These are phyloP conservation scores for Aegilops bicornis DNA, from an alignment of 176 grass and related monocot species.

Conservation along the genomic window DNA sequence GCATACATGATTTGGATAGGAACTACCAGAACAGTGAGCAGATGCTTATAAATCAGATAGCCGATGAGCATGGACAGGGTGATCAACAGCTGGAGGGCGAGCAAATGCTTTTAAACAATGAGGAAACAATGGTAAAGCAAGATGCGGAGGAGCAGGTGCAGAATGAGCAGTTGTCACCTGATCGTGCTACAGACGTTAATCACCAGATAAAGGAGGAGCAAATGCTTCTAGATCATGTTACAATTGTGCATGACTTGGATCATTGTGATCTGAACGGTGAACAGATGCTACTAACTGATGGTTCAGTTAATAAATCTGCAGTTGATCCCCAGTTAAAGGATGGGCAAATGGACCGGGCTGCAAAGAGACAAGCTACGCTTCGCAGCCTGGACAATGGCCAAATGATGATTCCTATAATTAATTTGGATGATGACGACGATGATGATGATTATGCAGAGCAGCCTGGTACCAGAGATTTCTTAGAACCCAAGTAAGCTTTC, in stretches of 20 bases:
- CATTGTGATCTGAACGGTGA: conserved; percentile 13
- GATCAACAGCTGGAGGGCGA: conserved; percentile 8
- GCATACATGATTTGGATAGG: not conserved
- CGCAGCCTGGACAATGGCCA: not conserved
- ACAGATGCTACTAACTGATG: conserved; percentile 15
- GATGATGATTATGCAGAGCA: conserved; percentile 44
- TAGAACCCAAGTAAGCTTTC: conserved; percentile 46
- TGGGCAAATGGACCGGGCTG: conserved; percentile 10
- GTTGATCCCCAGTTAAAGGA: conserved; percentile 17
- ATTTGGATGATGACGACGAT: conserved; percentile 37
- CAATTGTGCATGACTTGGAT: conserved; percentile 7
- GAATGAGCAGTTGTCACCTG: conserved; percentile 1
- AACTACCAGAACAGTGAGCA: conserved; percentile 17
- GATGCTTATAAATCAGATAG: not conserved
- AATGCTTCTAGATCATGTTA: conserved; percentile 16
- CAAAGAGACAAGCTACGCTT: conserved; percentile 13
- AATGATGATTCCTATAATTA: conserved; percentile 40
- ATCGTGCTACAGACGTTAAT: not conserved
- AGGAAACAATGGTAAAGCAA: not conserved
- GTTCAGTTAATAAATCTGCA: not conserved
- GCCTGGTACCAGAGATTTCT: conserved; percentile 22
- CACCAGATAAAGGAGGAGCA: conserved; percentile 10
- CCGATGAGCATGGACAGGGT: conserved; percentile 12
- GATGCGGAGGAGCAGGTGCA: conserved; percentile 1
- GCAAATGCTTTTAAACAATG: conserved; percentile 3